These are phyloP conservation scores for Ophiobolus disseminans DNA, from an alignment of 2,329 filamentous ascomycete species.

Conservation along the genomic window DNA sequence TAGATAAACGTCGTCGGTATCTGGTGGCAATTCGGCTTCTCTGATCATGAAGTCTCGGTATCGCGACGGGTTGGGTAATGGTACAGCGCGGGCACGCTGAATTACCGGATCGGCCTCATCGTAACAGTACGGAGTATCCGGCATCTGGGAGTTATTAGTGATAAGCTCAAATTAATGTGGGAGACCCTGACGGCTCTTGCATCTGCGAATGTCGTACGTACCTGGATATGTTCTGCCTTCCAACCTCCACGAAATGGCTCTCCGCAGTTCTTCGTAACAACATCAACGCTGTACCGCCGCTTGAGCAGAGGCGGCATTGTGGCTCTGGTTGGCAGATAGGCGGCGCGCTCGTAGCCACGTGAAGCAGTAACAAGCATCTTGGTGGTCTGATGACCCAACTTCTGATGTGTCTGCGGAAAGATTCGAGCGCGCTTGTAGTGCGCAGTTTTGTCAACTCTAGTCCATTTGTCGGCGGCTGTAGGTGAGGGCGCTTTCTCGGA, in stretches of 20 bases:
- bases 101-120: neutral
- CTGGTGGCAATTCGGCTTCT: neutral
- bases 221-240: neutral
- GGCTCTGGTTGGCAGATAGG: slow-evolving; percentile 15
- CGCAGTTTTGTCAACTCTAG: neutral
- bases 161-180: neutral
- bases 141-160: neutral
- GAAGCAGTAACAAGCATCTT: slow-evolving; percentile 16
- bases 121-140: neutral
- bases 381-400: slow-evolving; percentile 3
- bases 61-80: neutral
- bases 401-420: slow-evolving; percentile 19
- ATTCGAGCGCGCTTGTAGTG: slow-evolving; percentile 7
- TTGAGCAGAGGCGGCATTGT: slow-evolving; percentile 16
- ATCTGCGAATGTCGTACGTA: neutral
- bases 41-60: neutral
- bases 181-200: neutral
- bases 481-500: too few relatives aligned
- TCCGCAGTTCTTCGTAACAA: slow-evolving; percentile 8
- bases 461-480: neutral
- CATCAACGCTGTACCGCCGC: slow-evolving; percentile 36
- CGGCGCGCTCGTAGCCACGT: slow-evolving; percentile 21
- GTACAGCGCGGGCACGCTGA: neutral
- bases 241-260: neutral
- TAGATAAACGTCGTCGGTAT: slow-evolving; percentile 18